Evolutionary conservation across 2,329 filamentous ascomycete species (phyloP), one percentile per base, ranked within the genome.

Genomic region (Penicillium sp.): DNA sequence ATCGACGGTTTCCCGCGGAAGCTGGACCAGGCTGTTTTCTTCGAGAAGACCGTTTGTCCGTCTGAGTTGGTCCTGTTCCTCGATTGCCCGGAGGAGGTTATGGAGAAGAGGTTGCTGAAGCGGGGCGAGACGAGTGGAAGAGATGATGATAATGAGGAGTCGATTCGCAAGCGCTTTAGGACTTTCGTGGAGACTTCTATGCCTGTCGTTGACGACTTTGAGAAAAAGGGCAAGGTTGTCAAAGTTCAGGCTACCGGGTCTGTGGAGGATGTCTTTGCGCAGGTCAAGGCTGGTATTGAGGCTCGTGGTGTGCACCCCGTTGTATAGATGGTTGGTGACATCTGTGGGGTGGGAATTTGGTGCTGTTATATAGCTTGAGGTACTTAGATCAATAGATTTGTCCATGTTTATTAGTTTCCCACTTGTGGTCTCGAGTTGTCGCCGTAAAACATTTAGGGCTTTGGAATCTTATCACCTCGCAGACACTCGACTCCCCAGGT

Each of bases 161-260:
- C 86, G 67, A 99, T 97, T 72, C 87, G 89, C 78, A 99, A 99
- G 86, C 84, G 94, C 51, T 99, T 99, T 81, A 86, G 85, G 69
- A 92, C 88, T 4, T 99, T 97, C 69, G 79, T 95, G 64, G 91
- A 97, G 75, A 96, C 91, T 2, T 96, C 90, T 76, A 96, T 97
- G 92, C 94, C 94, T 24, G 94, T 97, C 42, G 90, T 99, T 48
- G 82, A 95, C 63, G 84, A 90, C 70, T 97, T 88, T 71, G 85
- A 87, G 67, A 79, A 79, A 64, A 79, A 92, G 74, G 85, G 83
- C 63, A 86, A 86, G 69, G 90, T 97, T 14, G 83, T 95, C 70
- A 89, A 86, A 76, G 81, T 97, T 40, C 79, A 86, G 63, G 90
- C 92, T 27, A 87, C 85, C 24, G 81, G 83, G 39, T 65, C 74